These are phyloP conservation scores for Prunus fruticosa DNA, from an alignment of 306 rosid species.

Conservation along the genomic window DNA sequence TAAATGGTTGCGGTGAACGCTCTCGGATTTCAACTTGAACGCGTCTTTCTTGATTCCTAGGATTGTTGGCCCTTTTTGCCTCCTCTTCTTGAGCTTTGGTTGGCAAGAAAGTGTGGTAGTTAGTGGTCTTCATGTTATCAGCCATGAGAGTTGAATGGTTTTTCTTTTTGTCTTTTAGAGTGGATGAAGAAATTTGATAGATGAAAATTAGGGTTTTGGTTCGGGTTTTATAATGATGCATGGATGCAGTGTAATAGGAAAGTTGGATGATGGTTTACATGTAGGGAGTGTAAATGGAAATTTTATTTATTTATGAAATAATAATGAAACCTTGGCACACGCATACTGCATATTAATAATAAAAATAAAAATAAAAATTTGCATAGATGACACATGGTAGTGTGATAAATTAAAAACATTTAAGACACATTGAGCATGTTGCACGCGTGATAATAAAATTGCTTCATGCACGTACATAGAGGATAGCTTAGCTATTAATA, in stretches of 20 bases:
- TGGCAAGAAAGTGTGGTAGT: neutral
- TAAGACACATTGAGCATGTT: too few relatives aligned
- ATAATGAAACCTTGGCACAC: too few relatives aligned
- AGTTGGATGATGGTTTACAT: neutral
- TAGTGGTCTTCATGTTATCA: neutral
- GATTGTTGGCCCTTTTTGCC: neutral
- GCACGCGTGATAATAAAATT: too few relatives aligned
- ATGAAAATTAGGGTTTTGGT: neutral
- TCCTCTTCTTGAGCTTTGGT: neutral
- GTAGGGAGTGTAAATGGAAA: neutral
- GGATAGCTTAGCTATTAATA: too few relatives aligned
- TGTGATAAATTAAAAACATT: too few relatives aligned
- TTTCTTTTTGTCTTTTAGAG: neutral
- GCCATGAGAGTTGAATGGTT: neutral
- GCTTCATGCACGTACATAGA: too few relatives aligned
- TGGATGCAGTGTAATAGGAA: neutral
- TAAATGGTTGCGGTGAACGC: neutral
- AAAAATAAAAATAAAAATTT: too few relatives aligned
- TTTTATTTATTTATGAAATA: neutral
- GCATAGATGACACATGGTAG: too few relatives aligned
- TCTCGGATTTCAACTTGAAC: neutral
- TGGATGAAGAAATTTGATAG: neutral
- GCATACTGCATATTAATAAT: too few relatives aligned
- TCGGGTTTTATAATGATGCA: neutral
- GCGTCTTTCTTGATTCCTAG: neutral